Evolutionary conservation across 116 monocot species (phyloP), one percentile per base, ranked within the genome.

Genomic region (Dioscorea cayenensis): DNA sequence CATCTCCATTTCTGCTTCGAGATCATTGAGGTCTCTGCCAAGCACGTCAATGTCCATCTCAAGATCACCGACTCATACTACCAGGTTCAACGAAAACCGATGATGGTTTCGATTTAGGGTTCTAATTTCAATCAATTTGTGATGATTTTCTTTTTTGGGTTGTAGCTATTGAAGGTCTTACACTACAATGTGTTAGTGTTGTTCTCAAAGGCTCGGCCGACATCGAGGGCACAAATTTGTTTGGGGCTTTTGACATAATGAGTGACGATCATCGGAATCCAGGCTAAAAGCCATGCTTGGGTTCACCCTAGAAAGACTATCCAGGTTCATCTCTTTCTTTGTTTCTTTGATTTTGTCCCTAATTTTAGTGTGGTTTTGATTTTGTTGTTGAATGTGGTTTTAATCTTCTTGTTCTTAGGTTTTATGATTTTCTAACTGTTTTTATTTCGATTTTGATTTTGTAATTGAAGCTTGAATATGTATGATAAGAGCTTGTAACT

Each of bases 101-200:
- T 14, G 60, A 29, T 16, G 28, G 27, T 52, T 52, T 52, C 3
- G 10, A 16, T 52, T 52, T 13, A 3, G 52, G 52, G 12, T 3
- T 52, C 14, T 61, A 38, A 65, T 25, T 32, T 36, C 16, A 17
- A 21, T n/a, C 12, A 1, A 25, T 25, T 14, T 14, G 14, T 36
- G 23, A 16, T 10, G 32, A 18, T 14, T 16, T 51, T 14, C 19
- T 5, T n/a, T 1, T n/a, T 27, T 20, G 12, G 13, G 2, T 11
- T 23, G 1, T 79, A 95, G 95, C 95, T 89, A 25, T 95, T 95
- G 72, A 81, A 80, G 71, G 89, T 85, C 73, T 68, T 95, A 28
- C 95, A 95, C 77, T 92, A 90, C 3, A 92, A 92, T 7, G 50
- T 95, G 16, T 92, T 92, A 66, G 89, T 92, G 28, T 78, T 95